Conservation (phyloP, 768 basidiomycete genomes). For the Coprinopsis cinerea region DNA sequence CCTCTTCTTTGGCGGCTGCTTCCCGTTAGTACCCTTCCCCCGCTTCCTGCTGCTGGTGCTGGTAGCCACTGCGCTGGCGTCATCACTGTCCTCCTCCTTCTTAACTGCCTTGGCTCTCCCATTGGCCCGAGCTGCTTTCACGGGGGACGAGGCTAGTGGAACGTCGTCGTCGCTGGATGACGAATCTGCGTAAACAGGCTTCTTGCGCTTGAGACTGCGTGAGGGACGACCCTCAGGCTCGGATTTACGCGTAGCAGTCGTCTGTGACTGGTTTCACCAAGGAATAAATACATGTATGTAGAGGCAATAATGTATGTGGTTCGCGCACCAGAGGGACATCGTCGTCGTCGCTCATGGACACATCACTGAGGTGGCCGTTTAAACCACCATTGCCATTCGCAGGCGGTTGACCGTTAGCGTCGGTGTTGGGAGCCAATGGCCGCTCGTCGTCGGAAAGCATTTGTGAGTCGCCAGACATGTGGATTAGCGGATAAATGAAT, state of each 20-base stretch:
- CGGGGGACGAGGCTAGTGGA: constrained; percentile 69
- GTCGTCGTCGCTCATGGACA: constrained; percentile 60
- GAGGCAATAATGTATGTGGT: constrained; percentile 3
- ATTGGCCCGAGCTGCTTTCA: constrained; percentile 39
- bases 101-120: constrained; percentile 27
- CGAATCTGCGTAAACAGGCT: constrained; percentile 44
- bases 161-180: constrained; percentile 70
- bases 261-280: constrained; percentile 44
- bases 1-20: constrained; percentile 61
- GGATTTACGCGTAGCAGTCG: constrained; percentile 32
- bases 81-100: constrained; percentile 28
- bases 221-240: constrained; percentile 32
- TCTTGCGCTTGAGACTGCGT: constrained; percentile 55
- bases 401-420: constrained; percentile 32
- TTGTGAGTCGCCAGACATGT: constrained; percentile 41
- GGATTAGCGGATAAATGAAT: constrained; percentile 19
- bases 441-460: constrained; percentile 59
- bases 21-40: constrained; percentile 28
- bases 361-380: constrained; percentile 10
- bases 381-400: constrained; percentile 35
- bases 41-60: constrained; percentile 46
- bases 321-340: constrained; percentile 64
- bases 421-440: constrained; percentile 41
- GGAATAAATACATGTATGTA: constrained; percentile 15
- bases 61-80: constrained; percentile 32